Percentiles rank a stretch among this genome's conserved stretches.
Conservation (phyloP, 371 early-diverging fungal genomes). For the Catenaria anguillulae region DNA sequence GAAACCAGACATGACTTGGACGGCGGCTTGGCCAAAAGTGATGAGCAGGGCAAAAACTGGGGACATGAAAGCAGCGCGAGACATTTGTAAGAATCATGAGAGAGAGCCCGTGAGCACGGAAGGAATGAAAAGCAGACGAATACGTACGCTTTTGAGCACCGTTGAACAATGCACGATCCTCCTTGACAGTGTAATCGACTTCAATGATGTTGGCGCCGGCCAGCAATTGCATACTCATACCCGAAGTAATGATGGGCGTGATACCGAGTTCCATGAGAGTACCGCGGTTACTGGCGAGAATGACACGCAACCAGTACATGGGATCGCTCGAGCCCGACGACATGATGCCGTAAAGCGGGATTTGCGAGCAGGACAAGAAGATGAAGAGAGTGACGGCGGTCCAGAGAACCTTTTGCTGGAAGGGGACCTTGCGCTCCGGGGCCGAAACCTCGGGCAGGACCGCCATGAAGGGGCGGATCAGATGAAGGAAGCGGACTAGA, state of each 20-base stretch:
- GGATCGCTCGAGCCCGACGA: constrained; percentile 95
- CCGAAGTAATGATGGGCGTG: constrained; percentile 97
- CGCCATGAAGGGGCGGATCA: constrained; percentile 97
- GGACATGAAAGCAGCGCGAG: neutral
- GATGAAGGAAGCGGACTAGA: constrained; percentile 82
- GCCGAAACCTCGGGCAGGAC: constrained; percentile 94
- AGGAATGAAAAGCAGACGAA: neutral
- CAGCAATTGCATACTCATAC: constrained; percentile 98
- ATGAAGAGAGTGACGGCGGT: constrained; percentile 96
- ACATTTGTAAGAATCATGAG: too few species aligned
- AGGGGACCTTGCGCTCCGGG: constrained; percentile 90
- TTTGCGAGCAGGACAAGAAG: constrained; percentile 98
- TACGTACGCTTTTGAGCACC: constrained; percentile 94
- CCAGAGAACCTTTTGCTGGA: constrained; percentile 98
- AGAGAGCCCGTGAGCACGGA: neutral
- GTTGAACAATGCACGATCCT: constrained; percentile 95
- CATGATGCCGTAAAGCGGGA: constrained; percentile 99
- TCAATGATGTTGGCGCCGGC: constrained; percentile 93
- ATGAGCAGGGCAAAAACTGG: constrained; percentile 79
- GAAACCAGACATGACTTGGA: constrained; percentile 95
- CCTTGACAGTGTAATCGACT: constrained; percentile 95
- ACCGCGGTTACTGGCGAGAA: constrained; percentile 98
- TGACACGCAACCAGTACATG: constrained; percentile 98
- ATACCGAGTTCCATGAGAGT: constrained; percentile 99
- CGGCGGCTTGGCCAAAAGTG: constrained; percentile 94